Evolutionary conservation across 768 basidiomycete genomes (phyloP), one percentile per base, ranked within the genome.

Genomic region (Podaxis pistillaris): DNA sequence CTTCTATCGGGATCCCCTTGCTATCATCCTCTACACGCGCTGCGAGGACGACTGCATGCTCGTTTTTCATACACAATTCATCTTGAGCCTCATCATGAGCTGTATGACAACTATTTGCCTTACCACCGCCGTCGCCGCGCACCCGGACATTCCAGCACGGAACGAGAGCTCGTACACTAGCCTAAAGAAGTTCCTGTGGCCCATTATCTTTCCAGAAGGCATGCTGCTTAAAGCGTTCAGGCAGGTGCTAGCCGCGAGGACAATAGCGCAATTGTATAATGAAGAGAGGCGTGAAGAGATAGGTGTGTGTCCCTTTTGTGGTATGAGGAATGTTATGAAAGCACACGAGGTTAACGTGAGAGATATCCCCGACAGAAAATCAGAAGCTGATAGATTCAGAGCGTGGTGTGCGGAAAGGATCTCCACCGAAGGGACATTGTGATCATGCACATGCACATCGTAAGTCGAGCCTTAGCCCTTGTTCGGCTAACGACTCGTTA

Each of bases 91-190:
- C 13, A 50, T 56, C 37, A 62, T 62, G 61, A 56, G 53, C 60
- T 62, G 60, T 55, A 62, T 62, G 54, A 62, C 61, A 33, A 62
- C 61, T 2, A 62, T 62, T 36, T 62, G 61, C 46, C 54, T 62
- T 15, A 62, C 61, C 22, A 62, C 61, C 22, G 61, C 54, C 19
- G 61, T 62, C 36, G 61, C 61, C 28, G 61, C 61, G 15, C 61
- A 62, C 30, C 55, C 61, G 33, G 60, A 62, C 33, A 62, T 62
- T 12, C 60, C 60, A 24, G 19, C 53, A 36, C 60, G 52, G 8
- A 51, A 51, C n/a, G 60, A 62, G 26, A 62, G 60, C 53, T 41
- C 33, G 4, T 56, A 38, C 46, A 62, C 13, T 19, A 62, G 61
- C 22, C 46, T 62, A 50, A 62, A 62, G 54, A 62, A 56, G 53